A percentile compares a stretch with the other conserved stretches of the same genome.
Evolutionary conservation across 768 basidiomycete genomes (phyloP).

Genomic region (Kwoniella mangroviensis): DNA sequence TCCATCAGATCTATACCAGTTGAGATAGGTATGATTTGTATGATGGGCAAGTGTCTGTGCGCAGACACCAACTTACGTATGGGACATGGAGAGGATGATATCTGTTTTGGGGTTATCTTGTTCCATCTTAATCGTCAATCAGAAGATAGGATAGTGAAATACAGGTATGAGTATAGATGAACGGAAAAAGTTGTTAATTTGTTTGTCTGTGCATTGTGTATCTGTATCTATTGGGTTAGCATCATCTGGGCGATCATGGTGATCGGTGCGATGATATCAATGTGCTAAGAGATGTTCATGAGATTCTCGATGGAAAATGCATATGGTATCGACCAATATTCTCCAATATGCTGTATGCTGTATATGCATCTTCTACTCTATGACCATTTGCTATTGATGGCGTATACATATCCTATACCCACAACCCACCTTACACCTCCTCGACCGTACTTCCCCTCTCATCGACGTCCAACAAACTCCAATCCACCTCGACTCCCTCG

Average conservation of each 20-base stretch:
- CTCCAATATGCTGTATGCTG: too few relatives aligned
- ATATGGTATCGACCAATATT: too few relatives aligned
- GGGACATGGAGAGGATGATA: constrained; percentile 27
- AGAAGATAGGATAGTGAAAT: neutral
- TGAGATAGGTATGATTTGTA: neutral
- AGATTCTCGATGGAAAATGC: too few relatives aligned
- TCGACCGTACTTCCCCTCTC: constrained; percentile 58
- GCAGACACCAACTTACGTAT: constrained; percentile 18
- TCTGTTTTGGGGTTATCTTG: constrained; percentile 14
- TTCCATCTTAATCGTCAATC: neutral
- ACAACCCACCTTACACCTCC: constrained; percentile 29
- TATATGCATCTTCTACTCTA: neutral
- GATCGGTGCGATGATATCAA: too few relatives aligned
- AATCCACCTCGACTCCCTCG: constrained; percentile 80
- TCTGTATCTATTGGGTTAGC: too few relatives aligned
- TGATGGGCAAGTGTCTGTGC: neutral
- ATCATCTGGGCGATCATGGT: too few relatives aligned
- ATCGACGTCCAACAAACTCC: constrained; percentile 79
- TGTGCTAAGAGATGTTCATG: too few relatives aligned
- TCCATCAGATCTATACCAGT: neutral
- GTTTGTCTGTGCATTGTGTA: too few relatives aligned
- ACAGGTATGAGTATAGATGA: neutral
- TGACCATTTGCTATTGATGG: neutral
- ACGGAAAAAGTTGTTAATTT: neutral
- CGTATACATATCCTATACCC: neutral